Conservation (phyloP, 805 yeast species). For the Candida ulmi region DNA sequence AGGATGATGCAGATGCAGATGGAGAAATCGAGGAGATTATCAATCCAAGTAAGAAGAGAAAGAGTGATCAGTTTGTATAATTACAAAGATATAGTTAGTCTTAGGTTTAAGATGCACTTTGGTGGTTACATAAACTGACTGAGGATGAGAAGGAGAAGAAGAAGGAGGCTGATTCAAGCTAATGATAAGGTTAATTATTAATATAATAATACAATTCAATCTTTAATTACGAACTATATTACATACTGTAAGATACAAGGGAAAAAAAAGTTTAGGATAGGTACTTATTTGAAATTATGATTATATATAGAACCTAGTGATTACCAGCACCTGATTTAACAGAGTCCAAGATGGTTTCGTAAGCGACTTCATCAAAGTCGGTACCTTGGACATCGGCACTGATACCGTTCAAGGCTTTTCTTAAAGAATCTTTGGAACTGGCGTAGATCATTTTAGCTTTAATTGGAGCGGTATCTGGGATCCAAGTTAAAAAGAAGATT, state of each 20-base stretch:
- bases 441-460: constrained; percentile 98
- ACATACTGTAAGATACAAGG: too few relatives aligned
- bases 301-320: constrained; percentile 9
- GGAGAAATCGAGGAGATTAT: constrained; percentile 7
- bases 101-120: too few relatives aligned
- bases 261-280: too few relatives aligned
- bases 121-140: too few relatives aligned
- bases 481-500: constrained; percentile 77
- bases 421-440: constrained; percentile 94
- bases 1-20: constrained; percentile 2
- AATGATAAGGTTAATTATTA: too few relatives aligned
- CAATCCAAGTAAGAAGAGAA: constrained; percentile 8
- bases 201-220: too few relatives aligned
- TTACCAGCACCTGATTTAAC: constrained; percentile 48
- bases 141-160: too few relatives aligned
- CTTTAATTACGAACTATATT: too few relatives aligned
- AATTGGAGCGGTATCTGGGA: constrained; percentile 96
- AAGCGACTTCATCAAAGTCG: constrained; percentile 94
- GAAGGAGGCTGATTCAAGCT: too few relatives aligned
- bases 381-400: constrained; percentile 96
- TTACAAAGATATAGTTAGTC: too few relatives aligned
- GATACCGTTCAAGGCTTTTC: constrained; percentile 95
- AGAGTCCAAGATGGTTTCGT: constrained; percentile 85
- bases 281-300: too few relatives aligned
- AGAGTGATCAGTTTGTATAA: not conserved